These are phyloP conservation scores for Aspergillus latus DNA, from an alignment of 2,329 filamentous ascomycete species.

Conservation along the genomic window DNA sequence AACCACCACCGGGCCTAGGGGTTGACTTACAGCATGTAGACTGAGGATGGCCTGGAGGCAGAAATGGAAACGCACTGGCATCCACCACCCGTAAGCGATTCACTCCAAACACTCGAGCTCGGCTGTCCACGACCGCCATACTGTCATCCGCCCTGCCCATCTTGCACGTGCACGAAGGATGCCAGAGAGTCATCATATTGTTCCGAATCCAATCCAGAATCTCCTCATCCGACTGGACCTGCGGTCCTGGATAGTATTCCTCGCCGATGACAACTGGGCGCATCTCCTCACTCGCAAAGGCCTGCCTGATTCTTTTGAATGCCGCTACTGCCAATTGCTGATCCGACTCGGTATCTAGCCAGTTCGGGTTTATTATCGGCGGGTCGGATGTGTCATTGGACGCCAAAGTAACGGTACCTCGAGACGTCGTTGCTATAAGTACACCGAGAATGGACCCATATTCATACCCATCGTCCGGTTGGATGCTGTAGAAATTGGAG, in stretches of 20 bases:
- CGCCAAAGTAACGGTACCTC: slow-evolving; percentile 47
- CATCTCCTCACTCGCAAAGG: slow-evolving; percentile 32
- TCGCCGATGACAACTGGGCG: slow-evolving; percentile 34
- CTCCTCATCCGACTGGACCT: slow-evolving; percentile 43
- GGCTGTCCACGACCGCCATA: slow-evolving; percentile 34
- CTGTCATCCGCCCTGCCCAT: slow-evolving; percentile 30
- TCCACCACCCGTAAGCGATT: slow-evolving; percentile 35
- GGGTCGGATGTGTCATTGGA: slow-evolving; percentile 28
- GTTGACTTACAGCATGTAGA: slow-evolving; percentile 31
- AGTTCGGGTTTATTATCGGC: slow-evolving; percentile 51
- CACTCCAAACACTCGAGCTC: slow-evolving; percentile 32
- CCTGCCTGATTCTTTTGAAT: slow-evolving; percentile 45
- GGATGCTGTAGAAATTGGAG: slow-evolving; percentile 18
- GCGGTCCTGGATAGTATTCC: slow-evolving; percentile 39
- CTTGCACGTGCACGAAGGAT: slow-evolving; percentile 32
- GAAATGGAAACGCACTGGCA: slow-evolving; percentile 36
- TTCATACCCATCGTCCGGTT: slow-evolving; percentile 25
- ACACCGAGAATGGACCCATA: slow-evolving; percentile 28
- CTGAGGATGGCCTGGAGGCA: slow-evolving; percentile 45
- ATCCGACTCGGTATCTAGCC: slow-evolving; percentile 44
- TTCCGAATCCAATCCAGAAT: slow-evolving; percentile 39
- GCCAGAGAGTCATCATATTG: slow-evolving; percentile 31
- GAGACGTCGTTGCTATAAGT: slow-evolving; percentile 39
- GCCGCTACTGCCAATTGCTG: slow-evolving; percentile 45
- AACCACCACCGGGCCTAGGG: background rate